These are phyloP conservation scores for Mimosa pudica DNA, from an alignment of 306 rosid species.

Conservation along the genomic window DNA sequence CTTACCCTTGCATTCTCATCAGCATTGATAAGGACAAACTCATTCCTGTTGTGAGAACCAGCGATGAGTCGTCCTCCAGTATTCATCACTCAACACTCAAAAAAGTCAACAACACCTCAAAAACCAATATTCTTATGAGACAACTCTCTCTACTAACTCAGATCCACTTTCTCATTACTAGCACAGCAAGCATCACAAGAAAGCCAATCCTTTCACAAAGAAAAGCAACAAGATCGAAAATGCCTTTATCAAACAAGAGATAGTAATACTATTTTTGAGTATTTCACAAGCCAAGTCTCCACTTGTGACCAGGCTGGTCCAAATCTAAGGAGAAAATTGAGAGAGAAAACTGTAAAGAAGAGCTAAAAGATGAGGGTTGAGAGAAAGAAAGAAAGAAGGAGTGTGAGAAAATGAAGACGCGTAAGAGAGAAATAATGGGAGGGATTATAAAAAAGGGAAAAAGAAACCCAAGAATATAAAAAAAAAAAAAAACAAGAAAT, in stretches of 20 bases:
- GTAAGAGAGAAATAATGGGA: constrained; percentile 44
- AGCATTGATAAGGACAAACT: constrained; percentile 97
- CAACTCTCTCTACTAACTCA: constrained; percentile 24
- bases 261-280: constrained; percentile 31
- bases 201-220: constrained; percentile 39
- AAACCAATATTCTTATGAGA: constrained; percentile 34
- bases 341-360: constrained; percentile 27
- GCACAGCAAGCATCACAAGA: constrained; percentile 35
- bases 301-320: constrained; percentile 53
- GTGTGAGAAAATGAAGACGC: constrained; percentile 61
- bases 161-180: constrained; percentile 47
- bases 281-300: constrained; percentile 47
- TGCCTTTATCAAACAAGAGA: background rate
- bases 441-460: constrained; percentile 27
- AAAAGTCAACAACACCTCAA: constrained; percentile 25
- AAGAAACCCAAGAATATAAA: background rate
- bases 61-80: constrained; percentile 93
- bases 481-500: too few species aligned
- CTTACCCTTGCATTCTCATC: constrained; percentile 86
- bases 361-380: constrained; percentile 20
- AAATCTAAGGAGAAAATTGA: constrained; percentile 40
- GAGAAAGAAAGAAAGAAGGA: constrained; percentile 1
- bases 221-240: constrained; percentile 34
- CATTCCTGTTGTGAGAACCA: constrained; percentile 97
- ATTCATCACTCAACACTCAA: constrained; percentile 54